These are phyloP conservation scores for Spathaspora sp. DNA, from an alignment of 805 yeast genomes.

Conservation along the genomic window DNA sequence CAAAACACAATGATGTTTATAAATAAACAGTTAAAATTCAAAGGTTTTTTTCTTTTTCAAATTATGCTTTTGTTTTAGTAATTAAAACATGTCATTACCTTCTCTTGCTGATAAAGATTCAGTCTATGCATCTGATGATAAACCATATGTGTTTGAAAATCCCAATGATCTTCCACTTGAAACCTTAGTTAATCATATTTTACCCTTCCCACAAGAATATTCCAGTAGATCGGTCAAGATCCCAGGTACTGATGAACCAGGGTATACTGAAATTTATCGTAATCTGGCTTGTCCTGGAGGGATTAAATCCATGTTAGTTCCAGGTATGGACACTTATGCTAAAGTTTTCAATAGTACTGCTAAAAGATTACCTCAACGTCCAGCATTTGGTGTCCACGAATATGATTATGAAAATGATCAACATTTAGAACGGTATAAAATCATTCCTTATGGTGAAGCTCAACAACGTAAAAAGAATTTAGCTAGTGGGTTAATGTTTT, in stretches of 20 bases:
- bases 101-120: slow-evolving; percentile 6
- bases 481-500: slow-evolving; percentile 48
- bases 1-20: background rate
- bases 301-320: slow-evolving; percentile 24
- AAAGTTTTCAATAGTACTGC: slow-evolving; percentile 27
- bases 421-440: slow-evolving; percentile 34
- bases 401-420: slow-evolving; percentile 29
- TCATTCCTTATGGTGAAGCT: slow-evolving; percentile 40
- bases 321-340: slow-evolving; percentile 36
- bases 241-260: slow-evolving; percentile 17
- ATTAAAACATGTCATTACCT: slow-evolving; percentile 4
- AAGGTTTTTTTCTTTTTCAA: background rate
- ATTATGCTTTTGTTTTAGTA: background rate
- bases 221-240: slow-evolving; percentile 8
- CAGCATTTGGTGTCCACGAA: slow-evolving; percentile 36
- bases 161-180: slow-evolving; percentile 7
- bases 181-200: slow-evolving; percentile 7
- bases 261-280: slow-evolving; percentile 28
- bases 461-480: slow-evolving; percentile 41
- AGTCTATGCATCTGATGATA: slow-evolving; percentile 7
- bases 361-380: slow-evolving; percentile 17
- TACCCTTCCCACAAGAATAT: slow-evolving; percentile 4
- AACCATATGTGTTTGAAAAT: slow-evolving; percentile 7
- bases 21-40: background rate
- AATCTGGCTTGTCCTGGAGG: slow-evolving; percentile 20